These are phyloP conservation scores for Paramecium pentaurelia DNA, from an alignment of 73 alveolate genomes.

Conservation along the genomic window DNA sequence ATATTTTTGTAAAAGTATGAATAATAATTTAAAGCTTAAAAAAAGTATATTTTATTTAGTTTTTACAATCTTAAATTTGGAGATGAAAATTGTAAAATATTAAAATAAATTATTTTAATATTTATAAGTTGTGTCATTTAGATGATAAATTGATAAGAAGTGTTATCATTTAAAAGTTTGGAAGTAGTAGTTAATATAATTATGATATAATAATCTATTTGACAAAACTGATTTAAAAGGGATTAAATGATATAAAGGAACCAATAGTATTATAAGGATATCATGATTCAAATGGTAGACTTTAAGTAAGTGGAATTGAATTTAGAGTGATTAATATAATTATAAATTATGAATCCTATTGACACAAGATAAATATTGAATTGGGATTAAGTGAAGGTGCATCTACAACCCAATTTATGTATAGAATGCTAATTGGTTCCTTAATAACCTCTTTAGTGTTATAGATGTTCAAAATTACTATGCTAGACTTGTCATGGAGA, in stretches of 20 bases:
- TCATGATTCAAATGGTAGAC: background rate
- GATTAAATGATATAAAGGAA: background rate
- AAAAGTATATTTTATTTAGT: background rate
- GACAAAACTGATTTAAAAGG: background rate
- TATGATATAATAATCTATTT: background rate
- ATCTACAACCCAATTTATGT: background rate
- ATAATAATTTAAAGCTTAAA: no score
- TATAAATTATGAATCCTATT: slow-evolving; percentile 30
- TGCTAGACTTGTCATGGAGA: slow-evolving; percentile 7
- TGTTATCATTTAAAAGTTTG: background rate
- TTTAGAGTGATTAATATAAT: background rate
- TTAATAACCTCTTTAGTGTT: slow-evolving; percentile 8
- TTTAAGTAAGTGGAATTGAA: background rate
- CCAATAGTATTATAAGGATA: background rate
- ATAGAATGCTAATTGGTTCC: slow-evolving; percentile 30
- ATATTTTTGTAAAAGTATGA: no score
- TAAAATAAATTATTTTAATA: background rate
- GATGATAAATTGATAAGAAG: background rate
- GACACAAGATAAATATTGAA: slow-evolving; percentile 25
- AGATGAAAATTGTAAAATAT: background rate
- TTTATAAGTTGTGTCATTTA: background rate
- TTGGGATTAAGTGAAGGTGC: slow-evolving; percentile 49
- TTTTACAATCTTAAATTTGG: background rate
- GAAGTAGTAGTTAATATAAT: background rate
- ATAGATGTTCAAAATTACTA: background rate